Base-by-base conservation (phyloP, 306 rosid genomes). In the Cyamopsis tetragonoloba region DNA sequence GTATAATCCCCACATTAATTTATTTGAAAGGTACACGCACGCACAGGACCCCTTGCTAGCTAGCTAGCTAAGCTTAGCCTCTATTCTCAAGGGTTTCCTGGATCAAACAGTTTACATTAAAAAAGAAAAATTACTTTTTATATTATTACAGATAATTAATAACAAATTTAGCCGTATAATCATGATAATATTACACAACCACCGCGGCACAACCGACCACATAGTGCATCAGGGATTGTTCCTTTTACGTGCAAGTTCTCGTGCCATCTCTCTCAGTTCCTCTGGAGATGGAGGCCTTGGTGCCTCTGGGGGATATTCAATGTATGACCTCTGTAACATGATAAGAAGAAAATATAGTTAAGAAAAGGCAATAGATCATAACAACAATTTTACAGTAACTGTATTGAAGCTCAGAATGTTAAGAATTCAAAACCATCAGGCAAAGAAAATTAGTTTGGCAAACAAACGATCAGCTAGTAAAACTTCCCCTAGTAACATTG, bases 211-310 rank as follows among this genome's bases (percentile, higher is more conserved):
- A 57, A 19, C 43, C 66, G 62, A 66, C 43, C 19, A 48, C 1
- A 37, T 27, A 42, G 56, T 54, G 70, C 77, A 71, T 85, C 84
- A 88, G 2, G 68, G 65, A 13, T 17, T 70, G 67, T 77, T 86
- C 62, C 80, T 86, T 76, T 83, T 88, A 32, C 88, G 85, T 39
- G 95, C 89, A 50, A 85, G 69, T 73, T 88, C 91, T 1, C 89
- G 85, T 0, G 93, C 95, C 89, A 76, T 83, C 84, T 89, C 92
- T 77, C 95, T 56, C 32, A 89, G 75, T 76, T 87, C 92, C 76
- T 89, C 98, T 0, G 95, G 96, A 2, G 98, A 81, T 0, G 88
- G 96, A 38, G 96, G 98, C 82, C 86, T 83, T 0, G 77, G 83
- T 54, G 77, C 88, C 61, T 88, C 91, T 0, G 83, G 83, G 4